Percentiles rank a stretch among this genome's conserved stretches.
These are phyloP conservation scores for Limnomonas spitsbergensis DNA, from an alignment of 139 green algal species.

Conservation along the genomic window DNA sequence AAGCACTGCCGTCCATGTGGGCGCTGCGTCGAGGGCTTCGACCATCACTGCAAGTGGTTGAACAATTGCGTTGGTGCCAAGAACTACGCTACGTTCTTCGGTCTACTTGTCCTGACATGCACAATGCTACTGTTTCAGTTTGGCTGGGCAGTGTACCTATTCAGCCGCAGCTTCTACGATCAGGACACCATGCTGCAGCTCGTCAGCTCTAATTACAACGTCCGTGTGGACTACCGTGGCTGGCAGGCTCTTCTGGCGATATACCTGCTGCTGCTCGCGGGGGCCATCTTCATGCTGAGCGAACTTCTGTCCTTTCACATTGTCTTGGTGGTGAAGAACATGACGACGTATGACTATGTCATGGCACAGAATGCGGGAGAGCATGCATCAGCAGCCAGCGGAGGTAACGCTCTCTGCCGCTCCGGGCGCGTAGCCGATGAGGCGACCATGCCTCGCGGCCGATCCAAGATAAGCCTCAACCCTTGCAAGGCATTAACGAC, in stretches of 20 bases:
- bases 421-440: not conserved
- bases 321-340: slow-evolving; percentile 44
- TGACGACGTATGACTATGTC: slow-evolving; percentile 78
- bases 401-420: not conserved
- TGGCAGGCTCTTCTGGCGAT: slow-evolving; percentile 26
- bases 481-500: slow-evolving; percentile 10
- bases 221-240: not conserved
- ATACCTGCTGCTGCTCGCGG: slow-evolving; percentile 31
- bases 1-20: slow-evolving; percentile 77
- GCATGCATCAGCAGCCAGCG: not conserved
- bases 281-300: slow-evolving; percentile 37
- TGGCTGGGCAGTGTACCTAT: slow-evolving; percentile 39
- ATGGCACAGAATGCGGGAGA: slow-evolving; percentile 23
- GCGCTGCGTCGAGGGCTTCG: slow-evolving; percentile 69
- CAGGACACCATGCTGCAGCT: not conserved
- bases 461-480: not conserved
- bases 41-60: slow-evolving; percentile 75
- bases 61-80: slow-evolving; percentile 74
- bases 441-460: not conserved
- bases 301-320: slow-evolving; percentile 73
- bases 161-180: slow-evolving; percentile 40
- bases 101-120: slow-evolving; percentile 39
- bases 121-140: slow-evolving; percentile 41
- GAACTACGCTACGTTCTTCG: slow-evolving; percentile 74
- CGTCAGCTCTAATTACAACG: slow-evolving; percentile 6